Evolutionary conservation across 2,329 filamentous ascomycete genomes (phyloP).

Genomic region (Hypoxylon sp.): DNA sequence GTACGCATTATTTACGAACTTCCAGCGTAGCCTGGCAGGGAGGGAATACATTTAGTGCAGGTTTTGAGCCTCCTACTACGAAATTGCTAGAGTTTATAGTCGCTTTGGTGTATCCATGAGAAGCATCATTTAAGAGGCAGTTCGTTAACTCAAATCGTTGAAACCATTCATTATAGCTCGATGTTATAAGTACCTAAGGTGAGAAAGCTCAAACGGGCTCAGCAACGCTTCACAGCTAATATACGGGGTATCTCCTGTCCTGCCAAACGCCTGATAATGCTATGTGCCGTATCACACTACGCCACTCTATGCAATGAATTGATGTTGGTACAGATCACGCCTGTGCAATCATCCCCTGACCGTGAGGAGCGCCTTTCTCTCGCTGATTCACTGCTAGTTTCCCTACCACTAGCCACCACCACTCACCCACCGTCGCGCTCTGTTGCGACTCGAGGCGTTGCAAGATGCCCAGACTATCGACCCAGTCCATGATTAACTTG

Average conservation of each 20-base stretch:
- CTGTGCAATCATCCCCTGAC: not conserved
- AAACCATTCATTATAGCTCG: slow-evolving; percentile 6
- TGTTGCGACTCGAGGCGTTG: slow-evolving; percentile 56
- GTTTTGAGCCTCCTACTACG: not conserved
- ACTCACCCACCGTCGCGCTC: slow-evolving; percentile 67
- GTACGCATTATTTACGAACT: too few species aligned
- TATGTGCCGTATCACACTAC: slow-evolving; percentile 2
- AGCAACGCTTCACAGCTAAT: slow-evolving; percentile 18
- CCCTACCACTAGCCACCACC: slow-evolving; percentile 76
- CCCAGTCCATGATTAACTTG: slow-evolving; percentile 70
- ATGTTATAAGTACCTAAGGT: not conserved
- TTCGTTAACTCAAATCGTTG: not conserved
- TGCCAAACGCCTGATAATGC: slow-evolving; percentile 31
- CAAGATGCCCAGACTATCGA: slow-evolving; percentile 65
- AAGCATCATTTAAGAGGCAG: not conserved
- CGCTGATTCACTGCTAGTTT: slow-evolving; percentile 46
- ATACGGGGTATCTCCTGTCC: slow-evolving; percentile 13
- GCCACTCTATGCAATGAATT: slow-evolving; percentile 5
- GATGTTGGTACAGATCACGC: slow-evolving; percentile 3
- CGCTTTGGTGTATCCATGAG: not conserved
- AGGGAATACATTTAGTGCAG: not conserved
- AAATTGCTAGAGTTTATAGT: not conserved
- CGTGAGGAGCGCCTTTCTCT: slow-evolving; percentile 24
- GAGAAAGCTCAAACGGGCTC: not conserved
- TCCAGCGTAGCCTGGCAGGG: too few species aligned